phyloP scores from a whole-genome alignment of 805 yeast genomes.

The Sugiyamaella mastotermitis region DNA sequence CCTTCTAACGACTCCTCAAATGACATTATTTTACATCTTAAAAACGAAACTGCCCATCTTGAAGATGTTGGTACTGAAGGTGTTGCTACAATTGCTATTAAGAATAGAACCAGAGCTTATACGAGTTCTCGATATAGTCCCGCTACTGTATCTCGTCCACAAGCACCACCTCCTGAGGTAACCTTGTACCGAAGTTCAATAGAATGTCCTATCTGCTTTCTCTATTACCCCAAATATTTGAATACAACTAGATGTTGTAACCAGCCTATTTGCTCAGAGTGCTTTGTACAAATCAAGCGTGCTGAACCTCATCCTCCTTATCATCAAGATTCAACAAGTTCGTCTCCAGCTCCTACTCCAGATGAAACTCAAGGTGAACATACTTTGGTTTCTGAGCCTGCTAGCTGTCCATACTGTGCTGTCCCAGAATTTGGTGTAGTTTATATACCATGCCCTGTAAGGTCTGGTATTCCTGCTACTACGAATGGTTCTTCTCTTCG shows the following conservation, averaged over 20 bases:
- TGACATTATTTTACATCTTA: too few relatives aligned
- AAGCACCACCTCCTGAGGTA: slow-evolving; percentile 36
- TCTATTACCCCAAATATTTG: slow-evolving; percentile 71
- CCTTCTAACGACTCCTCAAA: too few relatives aligned
- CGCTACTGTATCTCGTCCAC: slow-evolving; percentile 1
- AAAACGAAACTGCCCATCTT: too few relatives aligned
- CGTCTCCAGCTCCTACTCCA: slow-evolving; percentile 26
- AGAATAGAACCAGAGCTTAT: slow-evolving; percentile 18
- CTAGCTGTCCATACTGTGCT: slow-evolving; percentile 92
- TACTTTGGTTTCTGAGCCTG: slow-evolving; percentile 70
- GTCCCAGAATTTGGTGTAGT: slow-evolving; percentile 78
- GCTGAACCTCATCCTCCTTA: slow-evolving; percentile 92
- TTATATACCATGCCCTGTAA: slow-evolving; percentile 65
- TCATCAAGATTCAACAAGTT: slow-evolving; percentile 16
- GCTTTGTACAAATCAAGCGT: slow-evolving; percentile 93
- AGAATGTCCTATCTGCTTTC: slow-evolving; percentile 94
- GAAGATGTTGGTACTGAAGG: background rate
- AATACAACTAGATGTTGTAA: slow-evolving; percentile 83
- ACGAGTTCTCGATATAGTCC: slow-evolving; percentile 13
- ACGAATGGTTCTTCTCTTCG: slow-evolving; percentile 10
- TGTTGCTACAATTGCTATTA: background rate
- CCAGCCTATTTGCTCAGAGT: slow-evolving; percentile 92
- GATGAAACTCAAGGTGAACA: slow-evolving; percentile 17
- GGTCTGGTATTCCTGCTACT: slow-evolving; percentile 28
- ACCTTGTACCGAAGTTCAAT: slow-evolving; percentile 58